Evolutionary conservation across 2,329 filamentous ascomycete genomes (phyloP).

Genomic region (Sporothrix inflata): DNA sequence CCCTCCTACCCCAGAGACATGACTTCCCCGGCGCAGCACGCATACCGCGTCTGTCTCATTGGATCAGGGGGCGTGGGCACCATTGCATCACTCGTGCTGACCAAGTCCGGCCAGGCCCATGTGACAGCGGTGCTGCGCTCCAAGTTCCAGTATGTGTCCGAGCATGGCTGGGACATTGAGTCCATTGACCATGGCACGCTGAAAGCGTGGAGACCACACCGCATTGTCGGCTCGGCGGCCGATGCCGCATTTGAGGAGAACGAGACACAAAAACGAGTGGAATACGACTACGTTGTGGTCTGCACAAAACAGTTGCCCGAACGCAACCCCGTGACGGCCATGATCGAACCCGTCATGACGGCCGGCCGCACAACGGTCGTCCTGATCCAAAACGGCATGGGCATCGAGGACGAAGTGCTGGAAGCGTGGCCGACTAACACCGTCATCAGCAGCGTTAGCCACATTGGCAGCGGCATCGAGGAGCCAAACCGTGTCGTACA

Average conservation of each 20-base stretch:
- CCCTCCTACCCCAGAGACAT: constrained; percentile 23
- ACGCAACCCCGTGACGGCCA: constrained; percentile 24
- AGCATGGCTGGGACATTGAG: constrained; percentile 32
- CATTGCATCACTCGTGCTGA: constrained; percentile 33
- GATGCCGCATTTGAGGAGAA: constrained; percentile 3
- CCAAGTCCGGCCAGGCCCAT: constrained; percentile 29
- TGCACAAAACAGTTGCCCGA: constrained; percentile 33
- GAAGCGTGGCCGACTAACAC: constrained; percentile 30
- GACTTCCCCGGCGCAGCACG: constrained; percentile 31
- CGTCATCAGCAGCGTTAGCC: constrained; percentile 33
- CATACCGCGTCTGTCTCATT: constrained; percentile 30
- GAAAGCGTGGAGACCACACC: constrained; percentile 28
- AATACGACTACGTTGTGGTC: constrained; percentile 32
- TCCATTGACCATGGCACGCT: constrained; percentile 32
- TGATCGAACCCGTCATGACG: constrained; percentile 31
- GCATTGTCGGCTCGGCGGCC: constrained; percentile 27
- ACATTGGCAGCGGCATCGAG: constrained; percentile 32
- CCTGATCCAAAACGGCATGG: constrained; percentile 34
- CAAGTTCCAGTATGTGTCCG: constrained; percentile 29
- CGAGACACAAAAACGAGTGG: neutral
- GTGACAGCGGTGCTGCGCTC: constrained; percentile 33
- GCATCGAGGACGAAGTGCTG: constrained; percentile 32
- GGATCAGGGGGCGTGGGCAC: constrained; percentile 33
- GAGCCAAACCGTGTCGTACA: constrained; percentile 30
- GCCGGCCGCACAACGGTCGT: constrained; percentile 28